Conservation (phyloP, 495 filamentous ascomycete genomes). For the Tuber melanosporum region DNA sequence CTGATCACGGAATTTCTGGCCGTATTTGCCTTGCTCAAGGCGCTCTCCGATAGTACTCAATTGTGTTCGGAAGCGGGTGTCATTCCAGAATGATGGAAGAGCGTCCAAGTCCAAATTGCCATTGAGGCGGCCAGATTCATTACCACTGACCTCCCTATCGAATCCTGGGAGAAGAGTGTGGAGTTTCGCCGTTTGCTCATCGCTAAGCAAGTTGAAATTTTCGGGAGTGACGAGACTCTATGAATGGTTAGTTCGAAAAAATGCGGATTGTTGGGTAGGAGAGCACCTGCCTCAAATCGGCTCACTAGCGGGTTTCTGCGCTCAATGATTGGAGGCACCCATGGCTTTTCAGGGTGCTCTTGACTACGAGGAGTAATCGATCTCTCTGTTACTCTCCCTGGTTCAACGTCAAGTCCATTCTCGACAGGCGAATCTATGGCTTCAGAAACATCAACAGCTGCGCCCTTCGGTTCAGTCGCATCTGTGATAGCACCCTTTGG, state of each 20-base stretch:
- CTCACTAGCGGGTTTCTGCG: not conserved
- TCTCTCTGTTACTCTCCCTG: not conserved
- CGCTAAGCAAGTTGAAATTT: not conserved
- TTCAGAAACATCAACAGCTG: not conserved
- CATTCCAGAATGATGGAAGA: not conserved
- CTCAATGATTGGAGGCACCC: not conserved
- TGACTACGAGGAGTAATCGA: not conserved
- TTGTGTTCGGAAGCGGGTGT: not conserved
- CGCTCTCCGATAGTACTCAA: not conserved
- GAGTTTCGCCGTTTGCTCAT: not conserved
- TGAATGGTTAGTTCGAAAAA: not conserved
- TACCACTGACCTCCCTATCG: not conserved
- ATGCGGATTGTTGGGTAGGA: not conserved
- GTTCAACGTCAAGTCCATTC: not conserved
- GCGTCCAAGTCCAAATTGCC: not conserved
- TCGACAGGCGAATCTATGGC: not conserved
- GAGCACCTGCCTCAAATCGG: not conserved
- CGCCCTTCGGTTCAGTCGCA: not conserved
- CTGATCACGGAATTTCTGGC: not conserved
- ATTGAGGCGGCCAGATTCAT: not conserved
- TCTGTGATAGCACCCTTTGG: not conserved
- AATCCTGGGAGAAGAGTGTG: not conserved
- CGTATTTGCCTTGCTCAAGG: not conserved
- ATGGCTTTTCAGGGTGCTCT: not conserved
- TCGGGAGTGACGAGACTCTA: not conserved